These are phyloP conservation scores for Metschnikowia continentalis DNA, from an alignment of 805 yeast genomes.

Conservation along the genomic window DNA sequence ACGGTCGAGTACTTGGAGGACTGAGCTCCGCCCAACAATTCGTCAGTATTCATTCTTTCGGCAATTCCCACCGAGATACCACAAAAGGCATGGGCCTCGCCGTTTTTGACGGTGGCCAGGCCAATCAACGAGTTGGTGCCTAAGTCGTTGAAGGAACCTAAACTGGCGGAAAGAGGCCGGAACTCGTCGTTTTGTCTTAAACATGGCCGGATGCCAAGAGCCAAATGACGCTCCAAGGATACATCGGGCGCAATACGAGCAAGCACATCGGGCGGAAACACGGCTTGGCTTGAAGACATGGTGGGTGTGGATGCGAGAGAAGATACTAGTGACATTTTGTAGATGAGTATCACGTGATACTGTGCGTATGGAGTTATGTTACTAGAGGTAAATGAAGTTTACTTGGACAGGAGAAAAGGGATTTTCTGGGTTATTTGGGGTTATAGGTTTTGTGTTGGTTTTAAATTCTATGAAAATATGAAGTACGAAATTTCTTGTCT, in stretches of 20 bases:
- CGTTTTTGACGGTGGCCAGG: slow-evolving; percentile 63
- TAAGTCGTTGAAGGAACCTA: slow-evolving; percentile 35
- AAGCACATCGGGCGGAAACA: slow-evolving; percentile 77
- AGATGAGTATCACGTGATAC: slow-evolving; percentile 5
- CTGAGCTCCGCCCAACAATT: slow-evolving; percentile 22
- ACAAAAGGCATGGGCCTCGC: slow-evolving; percentile 70
- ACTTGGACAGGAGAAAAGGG: too few relatives aligned
- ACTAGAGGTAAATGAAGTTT: too few relatives aligned
- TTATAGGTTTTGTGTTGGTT: too few relatives aligned
- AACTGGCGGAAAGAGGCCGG: slow-evolving; percentile 44
- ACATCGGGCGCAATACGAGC: slow-evolving; percentile 84
- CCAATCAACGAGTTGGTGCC: slow-evolving; percentile 47
- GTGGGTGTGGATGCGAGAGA: neutral
- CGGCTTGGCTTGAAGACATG: slow-evolving; percentile 27
- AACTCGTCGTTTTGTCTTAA: slow-evolving; percentile 70
- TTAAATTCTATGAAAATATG: too few relatives aligned
- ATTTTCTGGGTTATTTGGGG: too few relatives aligned
- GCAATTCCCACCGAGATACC: slow-evolving; percentile 64
- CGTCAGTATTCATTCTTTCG: slow-evolving; percentile 42
- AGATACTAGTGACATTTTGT: neutral
- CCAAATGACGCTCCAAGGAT: slow-evolving; percentile 73
- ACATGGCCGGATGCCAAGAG: slow-evolving; percentile 73
- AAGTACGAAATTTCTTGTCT: neutral
- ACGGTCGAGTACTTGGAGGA: slow-evolving; percentile 30
- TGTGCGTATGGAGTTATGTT: neutral